These are phyloP conservation scores for Penicillium mononematosum DNA, from an alignment of 495 filamentous ascomycete genomes.

Conservation along the genomic window DNA sequence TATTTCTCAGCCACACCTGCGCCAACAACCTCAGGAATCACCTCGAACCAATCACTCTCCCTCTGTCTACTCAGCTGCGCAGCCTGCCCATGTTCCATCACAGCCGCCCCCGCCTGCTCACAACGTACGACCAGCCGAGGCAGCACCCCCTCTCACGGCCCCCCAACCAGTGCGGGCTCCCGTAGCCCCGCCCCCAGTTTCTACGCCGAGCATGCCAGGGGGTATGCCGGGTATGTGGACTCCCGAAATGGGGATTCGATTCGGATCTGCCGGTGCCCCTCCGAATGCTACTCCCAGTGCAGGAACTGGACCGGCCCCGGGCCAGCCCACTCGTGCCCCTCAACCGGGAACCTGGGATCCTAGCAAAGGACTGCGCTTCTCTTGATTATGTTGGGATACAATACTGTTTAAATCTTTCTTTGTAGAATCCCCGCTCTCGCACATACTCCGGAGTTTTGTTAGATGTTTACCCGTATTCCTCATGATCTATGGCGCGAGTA, in stretches of 20 bases:
- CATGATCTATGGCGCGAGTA: slow-evolving; percentile 1
- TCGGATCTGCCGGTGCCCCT: slow-evolving; percentile 41
- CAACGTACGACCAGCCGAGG: slow-evolving; percentile 17
- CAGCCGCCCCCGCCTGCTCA: slow-evolving; percentile 37
- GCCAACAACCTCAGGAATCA: slow-evolving; percentile 28
- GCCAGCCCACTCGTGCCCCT: slow-evolving; percentile 18
- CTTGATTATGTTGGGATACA: slow-evolving; percentile 24
- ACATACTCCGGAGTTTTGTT: slow-evolving; percentile 6
- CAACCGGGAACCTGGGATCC: slow-evolving; percentile 57
- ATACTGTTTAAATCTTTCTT: neutral
- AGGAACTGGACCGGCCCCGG: slow-evolving; percentile 17
- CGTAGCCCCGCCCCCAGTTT: slow-evolving; percentile 52
- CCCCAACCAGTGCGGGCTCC: slow-evolving; percentile 54
- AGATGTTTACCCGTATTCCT: neutral
- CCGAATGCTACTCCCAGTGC: slow-evolving; percentile 19
- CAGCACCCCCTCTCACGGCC: slow-evolving; percentile 48
- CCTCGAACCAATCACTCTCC: slow-evolving; percentile 23
- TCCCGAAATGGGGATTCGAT: slow-evolving; percentile 77
- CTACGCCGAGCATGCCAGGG: slow-evolving; percentile 39
- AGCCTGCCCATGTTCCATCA: slow-evolving; percentile 28
- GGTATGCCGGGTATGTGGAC: slow-evolving; percentile 61
- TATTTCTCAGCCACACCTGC: slow-evolving; percentile 46
- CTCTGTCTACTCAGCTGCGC: slow-evolving; percentile 23
- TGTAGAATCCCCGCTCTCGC: neutral
- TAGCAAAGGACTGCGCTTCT: slow-evolving; percentile 61